Base-by-base conservation (phyloP, 208 protist species). In the Leishmania mexicana region DNA sequence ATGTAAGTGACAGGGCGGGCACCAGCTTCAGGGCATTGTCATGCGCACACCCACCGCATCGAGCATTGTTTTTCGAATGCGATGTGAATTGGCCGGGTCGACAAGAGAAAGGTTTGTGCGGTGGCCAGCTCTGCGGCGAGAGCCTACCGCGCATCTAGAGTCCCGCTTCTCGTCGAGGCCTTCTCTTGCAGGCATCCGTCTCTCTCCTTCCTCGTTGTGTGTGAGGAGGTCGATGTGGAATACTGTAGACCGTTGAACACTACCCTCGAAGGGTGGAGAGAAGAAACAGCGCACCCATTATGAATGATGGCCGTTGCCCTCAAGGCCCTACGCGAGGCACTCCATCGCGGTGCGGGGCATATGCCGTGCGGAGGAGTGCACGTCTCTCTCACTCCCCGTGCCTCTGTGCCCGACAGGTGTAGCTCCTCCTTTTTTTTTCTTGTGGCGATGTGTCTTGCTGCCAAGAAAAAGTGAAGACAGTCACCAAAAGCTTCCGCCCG, bases 231-330 rank as follows among this genome's bases (percentile, higher is more conserved):
- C 35, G 60, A 38, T 76, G 40, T 53, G 38, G 53, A 76, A 47
- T 75, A 75, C 53, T 54, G 45, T 38, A 75, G 76, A 71, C 38
- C n/a, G 74, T 58, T 54, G 71, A n/a, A 24, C 28, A 49, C 31
- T 24, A 10, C 13, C 28, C 35, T 24, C 15, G 47, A 68, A 78
- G 67, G 24, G 45, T 38, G 67, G 7, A 11, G 19, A 15, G 31
- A 62, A 21, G 35, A 40, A 76, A 38, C 24, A 51, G 42, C 28
- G 28, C 21, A 38, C 45, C 28, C 42, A 74, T 53, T 38, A 19
- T 57, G 49, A 21, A 62, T 47, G 47, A 19, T 7, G 15, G 35
- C 3, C 73, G 1, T 10, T 47, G 15, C 11, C 51, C 2, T 28
- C 7, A 74, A 2, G 13, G 8, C 19, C 21, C 45, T 40, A 51